A percentile compares a stretch with the other conserved stretches of the same genome.
Conservation (phyloP, 192 early-diverging fungal species). For the Obelidium mucronatum region DNA sequence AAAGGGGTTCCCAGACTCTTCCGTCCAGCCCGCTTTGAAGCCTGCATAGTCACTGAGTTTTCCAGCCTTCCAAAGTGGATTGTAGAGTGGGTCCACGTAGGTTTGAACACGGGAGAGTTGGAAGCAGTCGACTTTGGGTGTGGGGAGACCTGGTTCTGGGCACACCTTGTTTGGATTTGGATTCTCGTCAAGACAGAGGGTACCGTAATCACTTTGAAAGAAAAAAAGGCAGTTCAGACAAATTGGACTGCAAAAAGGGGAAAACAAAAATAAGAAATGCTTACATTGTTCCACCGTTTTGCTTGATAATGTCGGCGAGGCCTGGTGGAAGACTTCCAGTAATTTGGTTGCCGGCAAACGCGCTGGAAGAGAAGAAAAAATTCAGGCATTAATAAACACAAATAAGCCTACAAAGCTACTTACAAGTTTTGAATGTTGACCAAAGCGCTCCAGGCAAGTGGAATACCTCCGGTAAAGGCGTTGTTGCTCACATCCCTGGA, state of each 20-base stretch:
- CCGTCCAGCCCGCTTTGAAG: neutral
- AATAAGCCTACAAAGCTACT: no score
- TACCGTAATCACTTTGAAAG: neutral
- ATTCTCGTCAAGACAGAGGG: neutral
- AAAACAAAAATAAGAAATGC: neutral
- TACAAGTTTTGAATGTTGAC: no score
- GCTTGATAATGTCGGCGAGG: neutral
- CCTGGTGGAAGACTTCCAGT: neutral
- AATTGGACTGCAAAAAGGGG: neutral
- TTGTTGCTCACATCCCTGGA: no score
- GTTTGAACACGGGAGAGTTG: neutral
- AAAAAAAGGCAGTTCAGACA: neutral
- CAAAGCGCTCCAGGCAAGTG: no score
- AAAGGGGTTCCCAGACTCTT: neutral
- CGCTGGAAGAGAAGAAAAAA: no score
- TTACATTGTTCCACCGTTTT: neutral
- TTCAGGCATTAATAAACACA: no score
- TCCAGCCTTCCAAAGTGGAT: neutral
- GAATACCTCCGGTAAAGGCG: neutral
- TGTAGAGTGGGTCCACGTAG: neutral
- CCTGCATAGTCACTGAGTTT: no score
- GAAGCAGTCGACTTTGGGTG: neutral
- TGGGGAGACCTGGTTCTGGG: neutral
- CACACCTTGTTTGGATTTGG: neutral
- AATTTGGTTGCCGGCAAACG: neutral